Conservation (phyloP, 148 eudicot species). For the Polygonum aviculare region DNA sequence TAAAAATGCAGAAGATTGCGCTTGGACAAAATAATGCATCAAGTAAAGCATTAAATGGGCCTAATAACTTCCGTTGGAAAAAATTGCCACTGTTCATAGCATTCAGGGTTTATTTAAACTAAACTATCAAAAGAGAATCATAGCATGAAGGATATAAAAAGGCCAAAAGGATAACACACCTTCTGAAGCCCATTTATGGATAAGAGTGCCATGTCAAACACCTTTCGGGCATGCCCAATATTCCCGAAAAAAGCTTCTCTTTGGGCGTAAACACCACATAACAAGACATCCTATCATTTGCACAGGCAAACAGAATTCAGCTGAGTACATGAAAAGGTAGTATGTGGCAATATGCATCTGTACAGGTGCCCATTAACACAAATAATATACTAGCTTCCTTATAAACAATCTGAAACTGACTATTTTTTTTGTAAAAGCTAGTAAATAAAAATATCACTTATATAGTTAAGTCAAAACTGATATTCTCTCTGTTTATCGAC, state of each 20-base stretch:
- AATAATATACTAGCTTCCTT: background rate
- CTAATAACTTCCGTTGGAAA: background rate
- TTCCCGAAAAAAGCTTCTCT: conserved; percentile 86
- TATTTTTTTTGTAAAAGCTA: background rate
- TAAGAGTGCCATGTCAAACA: conserved; percentile 91
- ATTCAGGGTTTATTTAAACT: background rate
- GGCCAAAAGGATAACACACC: conserved; percentile 27
- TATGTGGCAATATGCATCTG: background rate
- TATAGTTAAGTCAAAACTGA: background rate
- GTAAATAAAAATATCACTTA: background rate
- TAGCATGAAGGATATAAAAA: background rate
- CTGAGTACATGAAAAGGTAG: background rate
- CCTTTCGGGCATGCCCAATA: conserved; percentile 75
- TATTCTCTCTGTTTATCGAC: background rate
- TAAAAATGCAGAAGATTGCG: background rate
- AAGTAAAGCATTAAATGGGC: background rate
- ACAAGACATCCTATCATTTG: conserved; percentile 54
- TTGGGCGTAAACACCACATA: conserved; percentile 90
- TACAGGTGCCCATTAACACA: background rate
- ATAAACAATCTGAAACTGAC: background rate
- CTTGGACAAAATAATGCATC: background rate
- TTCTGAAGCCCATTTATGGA: conserved; percentile 50
- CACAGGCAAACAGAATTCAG: conserved; percentile 3
- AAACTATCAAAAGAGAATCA: background rate
- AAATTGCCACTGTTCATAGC: background rate